phyloP scores from a whole-genome alignment of 345 rosid genomes.

The Cardamine chenopodiifolia region DNA sequence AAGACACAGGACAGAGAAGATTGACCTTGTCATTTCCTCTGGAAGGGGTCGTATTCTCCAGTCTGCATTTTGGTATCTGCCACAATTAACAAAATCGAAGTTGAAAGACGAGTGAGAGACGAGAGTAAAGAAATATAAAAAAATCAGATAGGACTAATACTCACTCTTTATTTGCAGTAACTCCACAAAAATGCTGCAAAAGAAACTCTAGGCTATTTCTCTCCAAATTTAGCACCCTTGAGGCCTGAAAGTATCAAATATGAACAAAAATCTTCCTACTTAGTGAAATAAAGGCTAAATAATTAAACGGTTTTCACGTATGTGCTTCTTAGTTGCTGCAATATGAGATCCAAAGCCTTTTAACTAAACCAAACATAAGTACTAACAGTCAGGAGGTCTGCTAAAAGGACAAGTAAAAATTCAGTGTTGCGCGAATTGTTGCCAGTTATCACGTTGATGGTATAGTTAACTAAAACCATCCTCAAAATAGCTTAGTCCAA shows the following conservation, averaged over 20 bases:
- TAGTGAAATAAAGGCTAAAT: neutral
- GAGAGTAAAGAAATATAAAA: neutral
- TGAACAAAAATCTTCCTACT: constrained; percentile 1
- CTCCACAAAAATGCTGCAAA: constrained; percentile 78
- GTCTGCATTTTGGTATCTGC: constrained; percentile 95
- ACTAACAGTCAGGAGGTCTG: constrained; percentile 1
- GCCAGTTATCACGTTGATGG: neutral
- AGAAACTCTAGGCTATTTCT: constrained; percentile 92
- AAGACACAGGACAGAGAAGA: constrained; percentile 13
- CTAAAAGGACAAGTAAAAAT: constrained; percentile 12
- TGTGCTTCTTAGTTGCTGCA: neutral
- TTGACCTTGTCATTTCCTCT: constrained; percentile 78
- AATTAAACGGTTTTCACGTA: neutral
- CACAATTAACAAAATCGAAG: constrained; percentile 26
- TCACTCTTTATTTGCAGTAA: constrained; percentile 93
- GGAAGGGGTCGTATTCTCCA: constrained; percentile 99
- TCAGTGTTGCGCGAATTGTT: neutral
- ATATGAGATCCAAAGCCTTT: constrained; percentile 16
- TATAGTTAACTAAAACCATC: constrained; percentile 1
- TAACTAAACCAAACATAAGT: neutral
- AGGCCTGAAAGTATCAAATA: constrained; percentile 58
- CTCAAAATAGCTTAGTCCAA: constrained; percentile 1
- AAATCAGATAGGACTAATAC: constrained; percentile 39
- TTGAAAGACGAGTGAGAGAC: constrained; percentile 17
- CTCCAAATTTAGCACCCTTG: constrained; percentile 86